Evolutionary conservation across 139 green algal species (phyloP).

Genomic region (Prasinococcaceae sp.): DNA sequence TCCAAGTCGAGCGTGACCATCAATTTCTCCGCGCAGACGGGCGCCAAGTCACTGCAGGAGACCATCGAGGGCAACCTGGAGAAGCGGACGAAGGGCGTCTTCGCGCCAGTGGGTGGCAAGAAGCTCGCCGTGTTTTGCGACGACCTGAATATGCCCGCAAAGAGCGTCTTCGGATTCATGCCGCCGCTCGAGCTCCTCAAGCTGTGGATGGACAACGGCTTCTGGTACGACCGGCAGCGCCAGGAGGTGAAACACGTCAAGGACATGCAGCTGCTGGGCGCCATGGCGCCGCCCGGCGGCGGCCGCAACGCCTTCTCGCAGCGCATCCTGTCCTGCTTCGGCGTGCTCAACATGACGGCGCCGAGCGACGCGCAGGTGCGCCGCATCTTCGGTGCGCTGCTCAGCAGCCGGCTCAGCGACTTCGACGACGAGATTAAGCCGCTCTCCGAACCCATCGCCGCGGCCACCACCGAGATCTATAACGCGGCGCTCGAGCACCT

Average conservation of each 20-base stretch:
- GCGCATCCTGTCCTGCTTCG: conserved; percentile 53
- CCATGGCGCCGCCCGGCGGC: conserved; percentile 64
- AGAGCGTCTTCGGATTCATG: conserved; percentile 63
- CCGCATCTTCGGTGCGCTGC: conserved; percentile 62
- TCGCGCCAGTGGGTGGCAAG: conserved; percentile 53
- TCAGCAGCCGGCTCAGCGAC: conserved; percentile 50
- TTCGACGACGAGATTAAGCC: conserved; percentile 66
- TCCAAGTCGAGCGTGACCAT: conserved; percentile 38
- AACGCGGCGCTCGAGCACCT: conserved; percentile 34
- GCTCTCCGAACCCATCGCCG: conserved; percentile 42
- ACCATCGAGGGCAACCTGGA: conserved; percentile 68
- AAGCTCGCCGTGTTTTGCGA: conserved; percentile 50
- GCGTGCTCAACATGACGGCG: conserved; percentile 46
- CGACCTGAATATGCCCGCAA: conserved; percentile 62
- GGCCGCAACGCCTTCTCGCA: conserved; percentile 58
- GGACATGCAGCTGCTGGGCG: conserved; percentile 56
- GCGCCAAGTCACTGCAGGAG: conserved; percentile 34
- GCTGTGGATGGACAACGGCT: conserved; percentile 70
- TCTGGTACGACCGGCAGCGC: conserved; percentile 65
- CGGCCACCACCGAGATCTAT: conserved; percentile 35
- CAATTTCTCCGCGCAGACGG: conserved; percentile 50
- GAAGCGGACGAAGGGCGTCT: conserved; percentile 73
- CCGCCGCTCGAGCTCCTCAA: conserved; percentile 71
- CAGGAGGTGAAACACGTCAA: conserved; percentile 61
- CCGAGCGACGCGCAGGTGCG: conserved; percentile 53